Percentiles rank a stretch among this genome's conserved stretches.
These are phyloP conservation scores for Phytophthora aleatoria DNA, from an alignment of 352 stramenopile genomes.

Conservation along the genomic window DNA sequence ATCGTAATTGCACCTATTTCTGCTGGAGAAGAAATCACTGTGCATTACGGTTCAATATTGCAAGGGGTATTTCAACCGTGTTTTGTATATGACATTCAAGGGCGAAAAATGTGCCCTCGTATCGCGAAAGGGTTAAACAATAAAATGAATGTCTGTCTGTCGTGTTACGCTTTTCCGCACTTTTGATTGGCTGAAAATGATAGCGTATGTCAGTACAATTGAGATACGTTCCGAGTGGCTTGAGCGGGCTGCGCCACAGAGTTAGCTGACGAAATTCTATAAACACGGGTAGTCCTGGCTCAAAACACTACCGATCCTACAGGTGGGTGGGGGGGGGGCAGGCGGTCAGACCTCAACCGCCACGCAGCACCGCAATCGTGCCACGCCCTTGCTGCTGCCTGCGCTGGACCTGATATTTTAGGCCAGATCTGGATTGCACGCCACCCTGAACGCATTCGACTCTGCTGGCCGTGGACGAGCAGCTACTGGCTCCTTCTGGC, in stretches of 20 bases:
- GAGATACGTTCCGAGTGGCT: no score
- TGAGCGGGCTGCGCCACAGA: no score
- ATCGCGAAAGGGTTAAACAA: no score
- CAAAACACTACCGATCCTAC: background rate
- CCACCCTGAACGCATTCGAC: background rate
- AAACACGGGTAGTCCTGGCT: background rate
- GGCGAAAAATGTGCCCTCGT: no score
- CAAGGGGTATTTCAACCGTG: no score
- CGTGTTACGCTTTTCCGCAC: no score
- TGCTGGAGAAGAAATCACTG: background rate
- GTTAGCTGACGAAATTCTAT: no score
- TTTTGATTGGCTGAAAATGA: no score
- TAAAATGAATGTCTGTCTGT: no score
- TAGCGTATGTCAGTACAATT: no score
- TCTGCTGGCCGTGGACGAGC: background rate
- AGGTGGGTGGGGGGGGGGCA: background rate
- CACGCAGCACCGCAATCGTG: background rate
- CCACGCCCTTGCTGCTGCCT: background rate
- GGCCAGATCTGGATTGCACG: no score
- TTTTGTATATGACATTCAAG: no score
- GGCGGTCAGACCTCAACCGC: background rate
- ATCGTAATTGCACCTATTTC: background rate
- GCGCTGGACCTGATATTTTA: background rate
- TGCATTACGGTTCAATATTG: background rate
- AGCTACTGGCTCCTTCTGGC: background rate